Evolutionary conservation across 257 asterid species (phyloP), one percentile per base, ranked within the genome.

Genomic region (Marsdenia floribunda): DNA sequence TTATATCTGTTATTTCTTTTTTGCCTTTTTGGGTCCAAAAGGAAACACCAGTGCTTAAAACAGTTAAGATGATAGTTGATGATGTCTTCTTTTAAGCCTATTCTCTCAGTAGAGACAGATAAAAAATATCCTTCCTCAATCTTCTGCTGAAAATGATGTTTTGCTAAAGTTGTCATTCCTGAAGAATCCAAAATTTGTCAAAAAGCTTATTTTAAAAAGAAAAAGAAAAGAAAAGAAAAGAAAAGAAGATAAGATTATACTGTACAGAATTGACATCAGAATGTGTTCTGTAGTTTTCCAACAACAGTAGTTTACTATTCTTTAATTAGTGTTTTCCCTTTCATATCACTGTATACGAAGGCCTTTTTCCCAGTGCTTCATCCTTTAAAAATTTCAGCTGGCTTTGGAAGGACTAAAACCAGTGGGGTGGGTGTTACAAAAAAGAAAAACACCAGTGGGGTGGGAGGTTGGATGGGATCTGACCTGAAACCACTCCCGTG

Each of bases 131-230:
- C 3, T 15, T 7, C 29, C 6, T 37, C 21, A 65, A 37, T 18
- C 70, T 65, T 65, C 37, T 65, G 50, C 29, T 65, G 50, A 65
- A 37, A 37, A 65, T 7, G 52, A 66, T 38, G 70, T 38, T 33
- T n/a, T 66, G 52, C n/a, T 38, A 38, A 26, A 66, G 3, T 66
- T 19, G 70, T 37, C 8, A 0, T 66, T 21, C 19, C 33, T 66
- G 46, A 38, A 38, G 33, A 40, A 66, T n/a, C 46, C 71, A 66
- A 38, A 38, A 38, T 49, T 65, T 19, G 15, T 16, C 50, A 37
- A 38, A 38, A 64, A 7, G 26, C 26, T 29, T 1, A 5, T 4
- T 44, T 44, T 44, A 44, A 44, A 44, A 44, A 6, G 49, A 13
- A 15, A 33, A 29, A 29, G 33, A 29, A 29, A 29, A 29, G 33